Base-by-base conservation (phyloP, 371 early-diverging fungal genomes). In the Saksenaea oblongispora region DNA sequence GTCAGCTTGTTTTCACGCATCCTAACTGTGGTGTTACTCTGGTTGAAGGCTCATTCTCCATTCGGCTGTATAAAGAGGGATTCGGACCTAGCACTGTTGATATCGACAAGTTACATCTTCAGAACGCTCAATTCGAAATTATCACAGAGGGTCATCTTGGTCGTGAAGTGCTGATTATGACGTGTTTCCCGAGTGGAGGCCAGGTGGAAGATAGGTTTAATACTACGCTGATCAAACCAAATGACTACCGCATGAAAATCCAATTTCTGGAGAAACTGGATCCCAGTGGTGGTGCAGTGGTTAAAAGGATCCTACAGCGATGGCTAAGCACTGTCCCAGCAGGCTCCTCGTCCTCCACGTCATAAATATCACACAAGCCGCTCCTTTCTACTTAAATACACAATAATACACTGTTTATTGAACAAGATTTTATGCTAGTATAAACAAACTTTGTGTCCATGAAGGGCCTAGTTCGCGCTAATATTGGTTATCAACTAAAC, bases 11-110 rank as follows among this genome's bases (percentile, higher is more conserved):
- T 24, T 89, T 85, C 36, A 72, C 72, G 15, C 87, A 87, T 61
- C 87, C 89, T 0, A 79, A 86, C 56, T 89, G 89, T 56, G 80
- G 81, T 0, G 81, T 87, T 11, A 75, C 83, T 1, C 61, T 88
- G 5, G 63, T 79, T 15, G 85, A 85, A 31, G 71, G 76, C 35
- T 73, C 73, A 24, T 82, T 88, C 28, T 80, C 84, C 57, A 79
- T 88, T 47, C 74, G 78, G 34, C 64, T 87, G 39, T 69, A 67
- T 24, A 76, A 79, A 53, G 76, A 76, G 5, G 83, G 80, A 17
- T 67, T 61, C 18, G 80, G 80, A 15, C 75, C 73, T 14, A 77
- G 76, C 0, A 67, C 69, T 0, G 74, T 87, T 34, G 76, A 84
- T 26, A 73, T 86, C 1, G 71, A 77, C 63, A 86, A 86, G 62